Evolutionary conservation across 441 rosid genomes (phyloP).

Genomic region (Pelargonium australe): DNA sequence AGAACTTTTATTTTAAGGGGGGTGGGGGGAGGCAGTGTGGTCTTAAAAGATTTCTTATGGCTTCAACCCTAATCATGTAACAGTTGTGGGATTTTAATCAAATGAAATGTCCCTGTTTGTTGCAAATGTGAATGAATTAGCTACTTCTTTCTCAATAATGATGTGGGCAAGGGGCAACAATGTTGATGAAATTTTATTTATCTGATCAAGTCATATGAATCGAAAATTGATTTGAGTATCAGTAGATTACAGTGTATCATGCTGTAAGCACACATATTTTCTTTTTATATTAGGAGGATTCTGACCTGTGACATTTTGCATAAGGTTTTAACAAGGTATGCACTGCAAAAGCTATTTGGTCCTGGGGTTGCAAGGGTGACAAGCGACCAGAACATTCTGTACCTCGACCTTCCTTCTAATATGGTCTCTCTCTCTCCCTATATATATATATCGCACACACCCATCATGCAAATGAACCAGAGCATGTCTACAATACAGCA

Average conservation of each 20-base stretch:
- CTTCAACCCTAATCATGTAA: too few relatives aligned
- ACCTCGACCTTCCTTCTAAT: slow-evolving; percentile 85
- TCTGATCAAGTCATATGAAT: neutral
- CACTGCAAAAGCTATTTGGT: slow-evolving; percentile 69
- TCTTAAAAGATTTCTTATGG: too few relatives aligned
- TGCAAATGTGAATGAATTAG: neutral
- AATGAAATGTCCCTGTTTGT: too few relatives aligned
- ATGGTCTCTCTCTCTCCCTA: slow-evolving; percentile 47
- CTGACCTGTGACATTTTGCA: slow-evolving; percentile 10
- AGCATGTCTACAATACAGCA: too few relatives aligned
- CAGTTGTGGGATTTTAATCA: too few relatives aligned
- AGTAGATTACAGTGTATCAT: neutral
- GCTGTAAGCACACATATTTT: neutral
- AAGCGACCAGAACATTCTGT: slow-evolving; percentile 45
- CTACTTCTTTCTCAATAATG: neutral
- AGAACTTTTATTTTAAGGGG: too few relatives aligned
- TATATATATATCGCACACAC: slow-evolving; percentile 4
- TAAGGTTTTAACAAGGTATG: slow-evolving; percentile 70
- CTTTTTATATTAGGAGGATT: neutral
- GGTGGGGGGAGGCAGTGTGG: too few relatives aligned
- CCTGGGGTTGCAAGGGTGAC: slow-evolving; percentile 58
- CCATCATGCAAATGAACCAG: too few relatives aligned
- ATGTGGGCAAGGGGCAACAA: neutral
- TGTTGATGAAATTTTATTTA: neutral
- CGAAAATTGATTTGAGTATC: neutral